Base-by-base conservation (phyloP, 441 rosid species). In the Geranium incanum region DNA sequence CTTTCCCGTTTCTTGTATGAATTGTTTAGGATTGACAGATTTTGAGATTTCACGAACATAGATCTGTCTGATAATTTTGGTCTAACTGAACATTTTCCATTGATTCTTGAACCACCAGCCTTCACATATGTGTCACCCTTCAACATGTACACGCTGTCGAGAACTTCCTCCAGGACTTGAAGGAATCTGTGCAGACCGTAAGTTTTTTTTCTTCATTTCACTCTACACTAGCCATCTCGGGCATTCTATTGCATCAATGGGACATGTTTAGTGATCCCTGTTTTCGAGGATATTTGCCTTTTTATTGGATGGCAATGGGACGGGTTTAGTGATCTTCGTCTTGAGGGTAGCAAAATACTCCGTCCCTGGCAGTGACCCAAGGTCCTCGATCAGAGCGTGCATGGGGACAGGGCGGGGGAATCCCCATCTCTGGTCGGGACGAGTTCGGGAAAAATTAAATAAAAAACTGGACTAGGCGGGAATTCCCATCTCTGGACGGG, bases 111-210 rank as follows among this genome's bases (percentile, higher is more conserved):
- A 79, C 33, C 33, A 23, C 66, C 91, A 95, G 99, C 84, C 72
- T 95, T 73, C 98, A 95, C 52, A 90, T 89, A 71, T 92, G 98
- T 68, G 70, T 90, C 28, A 95, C 98, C 68, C 97, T 92, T 78
- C 97, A 95, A 81, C 99, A 89, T 71, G 92, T 91, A 66, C 79
- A 87, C 0, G 74, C 83, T 15, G 84, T 79, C 37, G 85, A 88
- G 63, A 80, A 80, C 72, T 89, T 90, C 87, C 84, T 90, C 69
- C 76, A 37, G 37, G 95, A 92, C 83, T 75, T 95, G 81, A 81
- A 74, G 75, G 98, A 87, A 68, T 86, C 97, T 36, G 93, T 90
- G 43, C 77, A 79, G 41, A 88, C 88, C 19, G 98, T 88, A 81
- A 91, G 98, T 76, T 39, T 66, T 19, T 38, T 55, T 23, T 23